Percentiles rank a stretch among this genome's conserved stretches.
Evolutionary conservation across 768 basidiomycete species (phyloP).

Genomic region (Podaxis sp.): DNA sequence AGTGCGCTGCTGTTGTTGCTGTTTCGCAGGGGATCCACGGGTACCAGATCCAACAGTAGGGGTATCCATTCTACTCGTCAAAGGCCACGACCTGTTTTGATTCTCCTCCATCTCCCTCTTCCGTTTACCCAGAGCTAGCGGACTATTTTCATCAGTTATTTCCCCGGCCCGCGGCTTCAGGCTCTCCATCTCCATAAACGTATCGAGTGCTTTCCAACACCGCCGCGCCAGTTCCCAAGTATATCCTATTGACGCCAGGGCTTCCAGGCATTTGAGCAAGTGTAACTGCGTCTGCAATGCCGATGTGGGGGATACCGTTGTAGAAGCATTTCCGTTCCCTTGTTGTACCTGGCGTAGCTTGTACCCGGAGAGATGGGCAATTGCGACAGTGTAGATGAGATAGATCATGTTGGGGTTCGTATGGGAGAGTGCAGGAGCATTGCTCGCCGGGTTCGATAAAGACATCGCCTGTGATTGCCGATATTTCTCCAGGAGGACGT

Average conservation of each 20-base stretch:
- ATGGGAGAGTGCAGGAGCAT: constrained; percentile 12
- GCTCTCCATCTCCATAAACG: constrained; percentile 21
- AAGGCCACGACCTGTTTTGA: constrained; percentile 5
- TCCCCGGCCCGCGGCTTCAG: constrained; percentile 12
- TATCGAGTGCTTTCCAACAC: constrained; percentile 22
- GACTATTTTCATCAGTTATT: neutral
- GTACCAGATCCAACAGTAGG: neutral
- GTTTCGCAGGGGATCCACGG: neutral
- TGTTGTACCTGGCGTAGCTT: constrained; percentile 14
- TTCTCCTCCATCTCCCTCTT: constrained; percentile 5
- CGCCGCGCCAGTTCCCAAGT: constrained; percentile 25
- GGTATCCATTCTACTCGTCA: neutral
- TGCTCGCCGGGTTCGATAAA: neutral
- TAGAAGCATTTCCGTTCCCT: neutral
- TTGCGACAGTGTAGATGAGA: constrained; percentile 19
- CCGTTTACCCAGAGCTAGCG: constrained; percentile 6
- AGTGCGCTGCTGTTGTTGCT: neutral
- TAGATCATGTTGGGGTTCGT: constrained; percentile 21
- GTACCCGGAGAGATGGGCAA: constrained; percentile 16
- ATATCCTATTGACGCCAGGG: constrained; percentile 21
- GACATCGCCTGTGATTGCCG: constrained; percentile 7
- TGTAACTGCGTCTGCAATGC: constrained; percentile 24
- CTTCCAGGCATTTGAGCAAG: constrained; percentile 24
- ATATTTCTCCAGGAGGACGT: constrained; percentile 24
- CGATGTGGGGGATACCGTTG: constrained; percentile 13